phyloP scores from a whole-genome alignment of 163 green algal species.

The Chlamydomonas reinhardtii region DNA sequence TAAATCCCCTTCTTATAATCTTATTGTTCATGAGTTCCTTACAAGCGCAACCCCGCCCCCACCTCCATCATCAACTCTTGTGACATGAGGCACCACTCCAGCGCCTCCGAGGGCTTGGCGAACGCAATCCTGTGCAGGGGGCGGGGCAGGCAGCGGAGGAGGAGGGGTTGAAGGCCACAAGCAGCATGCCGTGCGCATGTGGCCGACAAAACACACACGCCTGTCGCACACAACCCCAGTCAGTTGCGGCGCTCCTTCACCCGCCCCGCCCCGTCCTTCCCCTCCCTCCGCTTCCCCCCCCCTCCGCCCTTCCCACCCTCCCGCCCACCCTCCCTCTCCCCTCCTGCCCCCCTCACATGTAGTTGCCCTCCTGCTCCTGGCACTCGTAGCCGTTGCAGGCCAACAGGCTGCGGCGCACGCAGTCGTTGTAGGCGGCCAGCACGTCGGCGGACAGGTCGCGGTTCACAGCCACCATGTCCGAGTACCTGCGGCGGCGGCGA shows the following conservation, averaged over 20 bases:
- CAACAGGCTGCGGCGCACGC: slow-evolving; percentile 69
- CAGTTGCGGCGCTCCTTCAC: no score
- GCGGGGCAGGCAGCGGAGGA: neutral
- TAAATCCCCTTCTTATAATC: no score
- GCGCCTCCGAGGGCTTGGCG: slow-evolving; percentile 54
- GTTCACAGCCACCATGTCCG: slow-evolving; percentile 57
- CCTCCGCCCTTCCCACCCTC: neutral
- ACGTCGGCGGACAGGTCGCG: slow-evolving; percentile 56
- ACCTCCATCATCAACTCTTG: slow-evolving; percentile 74
- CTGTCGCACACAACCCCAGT: no score
- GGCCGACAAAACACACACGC: neutral
- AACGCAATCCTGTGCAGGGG: slow-evolving; percentile 67
- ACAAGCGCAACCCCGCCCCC: neutral
- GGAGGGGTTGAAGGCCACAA: neutral
- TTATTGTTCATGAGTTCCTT: no score
- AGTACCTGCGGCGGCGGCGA: slow-evolving; percentile 45
- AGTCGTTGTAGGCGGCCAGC: slow-evolving; percentile 69
- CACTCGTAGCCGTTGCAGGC: slow-evolving; percentile 68
- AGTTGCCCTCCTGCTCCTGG: slow-evolving; percentile 70
- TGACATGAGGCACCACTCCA: slow-evolving; percentile 78
- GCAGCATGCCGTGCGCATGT: neutral
- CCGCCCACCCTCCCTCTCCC: no score
- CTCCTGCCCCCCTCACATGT: slow-evolving; percentile 56
- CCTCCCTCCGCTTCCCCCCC: no score
- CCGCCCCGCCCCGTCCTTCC: no score